Percentiles rank a stretch among this genome's conserved stretches.
Evolutionary conservation across 2,329 filamentous ascomycete species (phyloP).

Genomic region (Stachybotrys chartarum): DNA sequence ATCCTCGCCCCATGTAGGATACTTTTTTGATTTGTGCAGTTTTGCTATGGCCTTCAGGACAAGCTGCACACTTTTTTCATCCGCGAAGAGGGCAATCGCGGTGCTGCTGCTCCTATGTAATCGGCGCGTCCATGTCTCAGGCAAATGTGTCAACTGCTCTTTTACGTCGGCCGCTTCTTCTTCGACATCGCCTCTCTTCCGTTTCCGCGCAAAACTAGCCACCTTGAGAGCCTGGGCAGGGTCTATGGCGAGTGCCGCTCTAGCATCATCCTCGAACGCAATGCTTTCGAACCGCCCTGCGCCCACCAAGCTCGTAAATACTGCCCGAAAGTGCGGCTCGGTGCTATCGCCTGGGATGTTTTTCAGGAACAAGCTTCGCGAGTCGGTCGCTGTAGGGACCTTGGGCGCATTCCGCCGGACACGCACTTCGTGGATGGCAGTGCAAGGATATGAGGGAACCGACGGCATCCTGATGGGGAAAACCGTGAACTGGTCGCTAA

Average conservation of each 20-base stretch:
- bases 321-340: slow-evolving; percentile 63
- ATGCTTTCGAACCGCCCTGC: slow-evolving; percentile 73
- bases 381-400: slow-evolving; percentile 63
- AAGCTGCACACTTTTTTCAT: slow-evolving; percentile 68
- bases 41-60: slow-evolving; percentile 70
- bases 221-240: slow-evolving; percentile 39
- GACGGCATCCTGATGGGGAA: slow-evolving; percentile 62
- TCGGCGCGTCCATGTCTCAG: slow-evolving; percentile 64
- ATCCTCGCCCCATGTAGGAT: slow-evolving; percentile 62
- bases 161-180: slow-evolving; percentile 45
- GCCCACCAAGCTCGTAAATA: slow-evolving; percentile 70
- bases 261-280: slow-evolving; percentile 60
- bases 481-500: slow-evolving; percentile 53
- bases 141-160: slow-evolving; percentile 55
- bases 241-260: slow-evolving; percentile 30
- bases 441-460: slow-evolving; percentile 52
- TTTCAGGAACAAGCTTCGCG: slow-evolving; percentile 80
- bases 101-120: slow-evolving; percentile 69
- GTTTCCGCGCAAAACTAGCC: slow-evolving; percentile 31
- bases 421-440: slow-evolving; percentile 76
- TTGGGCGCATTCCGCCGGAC: slow-evolving; percentile 77
- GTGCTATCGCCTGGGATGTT: slow-evolving; percentile 85
- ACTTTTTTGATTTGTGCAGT: slow-evolving; percentile 49
- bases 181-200: slow-evolving; percentile 41
- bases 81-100: slow-evolving; percentile 77